phyloP scores from a whole-genome alignment of 1,284 basidiomycete genomes.

The Trichosporon inkin region DNA sequence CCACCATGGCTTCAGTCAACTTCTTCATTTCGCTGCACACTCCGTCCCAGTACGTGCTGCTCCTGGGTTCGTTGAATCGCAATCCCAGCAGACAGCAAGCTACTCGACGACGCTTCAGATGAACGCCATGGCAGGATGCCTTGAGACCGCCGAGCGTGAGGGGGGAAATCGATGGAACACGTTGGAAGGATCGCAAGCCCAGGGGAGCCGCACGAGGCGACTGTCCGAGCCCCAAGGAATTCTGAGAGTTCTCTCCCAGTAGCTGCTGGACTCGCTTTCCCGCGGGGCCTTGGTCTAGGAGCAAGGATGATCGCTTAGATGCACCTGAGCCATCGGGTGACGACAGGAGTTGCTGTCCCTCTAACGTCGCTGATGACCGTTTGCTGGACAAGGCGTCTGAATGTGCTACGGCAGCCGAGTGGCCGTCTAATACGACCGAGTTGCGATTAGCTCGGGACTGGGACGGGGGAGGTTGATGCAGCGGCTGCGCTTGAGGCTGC shows the following conservation, averaged over 20 bases:
- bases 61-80: slow-evolving; percentile 24
- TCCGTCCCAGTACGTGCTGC: slow-evolving; percentile 32
- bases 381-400: slow-evolving; percentile 4
- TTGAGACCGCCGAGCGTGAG: slow-evolving; percentile 40
- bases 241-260: neutral
- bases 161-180: slow-evolving; percentile 31
- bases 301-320: slow-evolving; percentile 12
- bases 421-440: neutral
- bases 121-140: slow-evolving; percentile 39
- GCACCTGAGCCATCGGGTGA: neutral
- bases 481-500: neutral
- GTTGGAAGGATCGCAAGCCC: neutral
- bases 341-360: neutral
- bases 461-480: neutral
- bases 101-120: slow-evolving; percentile 37
- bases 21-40: slow-evolving; percentile 24
- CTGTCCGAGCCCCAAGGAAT: neutral
- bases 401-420: neutral
- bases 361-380: slow-evolving; percentile 6
- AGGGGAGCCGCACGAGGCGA: neutral
- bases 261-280: neutral
- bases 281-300: neutral
- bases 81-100: slow-evolving; percentile 44
- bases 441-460: neutral
- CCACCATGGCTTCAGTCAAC: slow-evolving; percentile 23